Percentiles rank a stretch among this genome's conserved stretches.
These are phyloP conservation scores for Colletotrichum tanaceti DNA, from an alignment of 2,329 filamentous ascomycete species.

Conservation along the genomic window DNA sequence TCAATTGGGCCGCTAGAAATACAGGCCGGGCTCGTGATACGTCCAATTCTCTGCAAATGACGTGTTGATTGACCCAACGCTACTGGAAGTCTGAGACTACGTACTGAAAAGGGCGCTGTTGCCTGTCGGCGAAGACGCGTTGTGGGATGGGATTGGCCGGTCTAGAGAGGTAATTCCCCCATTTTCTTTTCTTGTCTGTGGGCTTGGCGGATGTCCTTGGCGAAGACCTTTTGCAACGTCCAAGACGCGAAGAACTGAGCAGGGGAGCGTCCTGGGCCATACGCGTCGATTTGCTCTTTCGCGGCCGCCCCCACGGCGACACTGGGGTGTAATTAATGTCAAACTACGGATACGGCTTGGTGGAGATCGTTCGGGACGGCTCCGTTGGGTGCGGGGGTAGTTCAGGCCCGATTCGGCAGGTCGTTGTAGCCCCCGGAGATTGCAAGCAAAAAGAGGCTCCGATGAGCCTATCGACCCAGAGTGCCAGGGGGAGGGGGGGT, in stretches of 20 bases:
- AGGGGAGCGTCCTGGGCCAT: not conserved
- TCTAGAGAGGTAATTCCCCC: not conserved
- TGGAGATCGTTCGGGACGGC: conserved; percentile 8
- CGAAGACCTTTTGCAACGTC: conserved; percentile 21
- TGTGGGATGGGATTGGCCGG: conserved; percentile 1
- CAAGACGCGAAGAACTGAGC: conserved; percentile 8
- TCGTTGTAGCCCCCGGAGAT: conserved; percentile 20
- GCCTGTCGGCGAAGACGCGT: not conserved
- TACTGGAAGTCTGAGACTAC: not conserved
- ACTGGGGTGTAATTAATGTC: not conserved
- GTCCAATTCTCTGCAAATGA: not conserved
- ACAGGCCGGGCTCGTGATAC: not conserved
- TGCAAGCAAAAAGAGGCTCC: not conserved
- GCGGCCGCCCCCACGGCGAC: not conserved
- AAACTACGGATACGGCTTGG: not conserved
- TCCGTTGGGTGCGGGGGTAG: conserved; percentile 13
- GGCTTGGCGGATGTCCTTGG: not conserved
- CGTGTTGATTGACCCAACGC: not conserved
- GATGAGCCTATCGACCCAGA: not conserved
- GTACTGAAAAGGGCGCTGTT: too few relatives aligned
- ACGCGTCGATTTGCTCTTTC: conserved; percentile 2
- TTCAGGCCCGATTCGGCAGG: conserved; percentile 20
- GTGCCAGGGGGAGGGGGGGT: not conserved
- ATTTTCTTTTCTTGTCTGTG: conserved; percentile 9
- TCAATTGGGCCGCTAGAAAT: not conserved